These are phyloP conservation scores for Plasmodium relictum DNA, from an alignment of 169 alveolate genomes.

Conservation along the genomic window DNA sequence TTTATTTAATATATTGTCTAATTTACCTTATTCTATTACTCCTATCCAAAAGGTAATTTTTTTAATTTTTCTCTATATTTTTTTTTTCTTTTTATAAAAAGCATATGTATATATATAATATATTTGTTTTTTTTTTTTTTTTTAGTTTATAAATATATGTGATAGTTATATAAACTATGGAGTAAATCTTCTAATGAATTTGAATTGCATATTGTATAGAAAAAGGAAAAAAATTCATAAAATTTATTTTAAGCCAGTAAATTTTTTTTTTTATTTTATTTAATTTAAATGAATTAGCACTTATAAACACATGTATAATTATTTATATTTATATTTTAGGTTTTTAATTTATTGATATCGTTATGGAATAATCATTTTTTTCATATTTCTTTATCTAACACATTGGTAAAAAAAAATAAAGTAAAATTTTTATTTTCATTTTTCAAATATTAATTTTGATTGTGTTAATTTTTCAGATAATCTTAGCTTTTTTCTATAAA, in stretches of 20 bases:
- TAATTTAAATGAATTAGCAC: neutral
- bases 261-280: neutral
- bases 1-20: slow-evolving; percentile 55
- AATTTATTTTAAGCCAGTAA: slow-evolving; percentile 69
- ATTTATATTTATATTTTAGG: slow-evolving; percentile 4
- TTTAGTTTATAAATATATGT: slow-evolving; percentile 68
- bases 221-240: slow-evolving; percentile 69
- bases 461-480: slow-evolving; percentile 57
- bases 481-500: slow-evolving; percentile 66
- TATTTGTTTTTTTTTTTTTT: neutral
- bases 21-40: slow-evolving; percentile 65
- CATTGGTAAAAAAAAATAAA: slow-evolving; percentile 58
- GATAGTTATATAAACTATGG: slow-evolving; percentile 44
- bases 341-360: slow-evolving; percentile 35
- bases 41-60: slow-evolving; percentile 72
- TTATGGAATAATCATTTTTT: slow-evolving; percentile 71
- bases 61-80: too few species aligned
- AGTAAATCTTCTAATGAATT: slow-evolving; percentile 27
- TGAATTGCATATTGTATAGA: slow-evolving; percentile 29
- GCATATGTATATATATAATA: neutral
- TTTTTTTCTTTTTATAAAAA: neutral
- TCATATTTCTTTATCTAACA: slow-evolving; percentile 64
- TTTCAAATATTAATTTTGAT: neutral
- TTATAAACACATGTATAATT: slow-evolving; percentile 4
- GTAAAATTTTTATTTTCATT: neutral